Evolutionary conservation across 345 rosid species (phyloP).

Genomic region (Hibiscus tridactylites): DNA sequence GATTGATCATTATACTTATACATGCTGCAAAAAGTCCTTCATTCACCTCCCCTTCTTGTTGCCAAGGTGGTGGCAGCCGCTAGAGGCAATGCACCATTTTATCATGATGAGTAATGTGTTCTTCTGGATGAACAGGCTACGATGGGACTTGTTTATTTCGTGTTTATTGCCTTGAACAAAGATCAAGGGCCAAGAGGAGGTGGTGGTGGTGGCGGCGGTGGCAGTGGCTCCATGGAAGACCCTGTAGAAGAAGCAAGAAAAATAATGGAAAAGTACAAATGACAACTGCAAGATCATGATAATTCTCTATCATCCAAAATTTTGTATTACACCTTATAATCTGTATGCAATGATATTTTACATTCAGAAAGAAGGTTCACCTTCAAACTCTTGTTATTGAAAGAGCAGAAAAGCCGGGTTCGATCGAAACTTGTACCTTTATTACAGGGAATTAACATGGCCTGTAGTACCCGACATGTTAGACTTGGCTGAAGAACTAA

Average conservation of each 20-base stretch:
- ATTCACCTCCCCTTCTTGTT: neutral
- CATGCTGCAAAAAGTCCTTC: neutral
- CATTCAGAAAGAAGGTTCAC: neutral
- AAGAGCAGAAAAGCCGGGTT: too few relatives aligned
- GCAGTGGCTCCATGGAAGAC: constrained; percentile 22
- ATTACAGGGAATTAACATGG: too few relatives aligned
- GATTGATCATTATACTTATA: neutral
- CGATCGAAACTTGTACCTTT: too few relatives aligned
- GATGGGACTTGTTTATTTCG: constrained; percentile 83
- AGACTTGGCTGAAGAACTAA: too few relatives aligned
- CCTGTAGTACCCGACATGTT: too few relatives aligned
- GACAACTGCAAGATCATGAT: constrained; percentile 2
- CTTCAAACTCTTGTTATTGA: neutral
- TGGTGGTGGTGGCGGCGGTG: neutral
- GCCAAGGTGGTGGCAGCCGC: neutral
- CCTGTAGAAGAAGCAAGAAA: constrained; percentile 77
- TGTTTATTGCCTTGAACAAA: constrained; percentile 76
- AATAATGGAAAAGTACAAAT: constrained; percentile 95
- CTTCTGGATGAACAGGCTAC: constrained; percentile 49
- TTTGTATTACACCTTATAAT: neutral
- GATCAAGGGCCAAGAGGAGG: constrained; percentile 50
- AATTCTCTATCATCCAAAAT: neutral
- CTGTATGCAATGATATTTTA: neutral
- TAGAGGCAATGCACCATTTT: neutral
- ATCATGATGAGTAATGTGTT: neutral